Evolutionary conservation across 2,329 filamentous ascomycete genomes (phyloP).

Genomic region (Colletotrichum tamarilloi): DNA sequence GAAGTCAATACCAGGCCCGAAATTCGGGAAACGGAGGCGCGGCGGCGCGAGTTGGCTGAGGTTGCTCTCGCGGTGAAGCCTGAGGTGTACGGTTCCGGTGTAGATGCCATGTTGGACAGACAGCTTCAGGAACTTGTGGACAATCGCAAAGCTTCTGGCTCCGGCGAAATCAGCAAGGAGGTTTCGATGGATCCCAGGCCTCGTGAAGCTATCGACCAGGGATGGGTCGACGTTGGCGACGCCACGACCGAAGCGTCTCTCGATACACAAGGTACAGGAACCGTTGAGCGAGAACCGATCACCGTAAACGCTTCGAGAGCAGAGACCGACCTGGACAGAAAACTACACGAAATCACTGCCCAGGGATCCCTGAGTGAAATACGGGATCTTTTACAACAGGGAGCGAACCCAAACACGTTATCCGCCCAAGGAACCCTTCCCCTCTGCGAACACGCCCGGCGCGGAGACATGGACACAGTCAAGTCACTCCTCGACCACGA

Average conservation of each 20-base stretch:
- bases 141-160: too few relatives aligned
- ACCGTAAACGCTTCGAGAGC: not conserved
- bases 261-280: not conserved
- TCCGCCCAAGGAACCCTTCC: not conserved
- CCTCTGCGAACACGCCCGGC: not conserved
- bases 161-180: not conserved
- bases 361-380: not conserved
- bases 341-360: not conserved
- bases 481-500: not conserved
- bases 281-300: not conserved
- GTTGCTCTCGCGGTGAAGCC: not conserved
- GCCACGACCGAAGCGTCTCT: not conserved
- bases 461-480: not conserved
- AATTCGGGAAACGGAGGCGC: not conserved
- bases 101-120: not conserved
- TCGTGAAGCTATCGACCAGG: not conserved
- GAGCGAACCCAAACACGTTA: not conserved
- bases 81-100: not conserved
- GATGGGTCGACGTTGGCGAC: not conserved
- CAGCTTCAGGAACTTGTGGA: not conserved
- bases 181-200: not conserved
- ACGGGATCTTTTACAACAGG: not conserved
- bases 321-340: not conserved
- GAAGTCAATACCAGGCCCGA: not conserved
- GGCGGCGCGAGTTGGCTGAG: not conserved